Base-by-base conservation (phyloP, 2,329 filamentous ascomycete genomes). In the Aschersonia sp. region DNA sequence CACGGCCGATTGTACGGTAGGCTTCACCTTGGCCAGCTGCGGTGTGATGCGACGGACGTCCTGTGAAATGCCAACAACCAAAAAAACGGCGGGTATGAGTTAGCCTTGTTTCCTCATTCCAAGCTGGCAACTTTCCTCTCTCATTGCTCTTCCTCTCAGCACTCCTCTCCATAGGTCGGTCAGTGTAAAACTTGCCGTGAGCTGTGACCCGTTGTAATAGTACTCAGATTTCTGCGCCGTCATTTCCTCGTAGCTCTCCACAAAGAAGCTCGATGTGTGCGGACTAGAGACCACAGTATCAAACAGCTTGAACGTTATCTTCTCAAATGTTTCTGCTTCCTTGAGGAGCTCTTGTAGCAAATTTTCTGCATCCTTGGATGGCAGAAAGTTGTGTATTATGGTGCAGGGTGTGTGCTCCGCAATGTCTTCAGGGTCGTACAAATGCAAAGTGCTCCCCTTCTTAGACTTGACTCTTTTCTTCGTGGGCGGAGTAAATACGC, bases 341-440 rank as follows among this genome's bases (percentile, higher is more conserved):
- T 74, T 66, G 1, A 96, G 65, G 40, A 97, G 72, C 61, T 97
- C 89, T 32, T 65, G 62, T 1, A 97, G 70, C 9, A 98, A 71
- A 1, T 74, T 71, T 53, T 88, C 83, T 40, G 92, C 91, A 50
- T 85, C 73, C 2, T 81, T 70, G 0, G 72, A 31, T 0, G 87
- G 80, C 0, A 98, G 71, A 56, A 97, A 96, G 58, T 95, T 92
- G 64, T 94, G 89, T 48, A 96, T 80, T 54, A 97, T 85, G 9
- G 86, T 89, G 65, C 89, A 96, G 1, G 92, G 89, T 0, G 91
- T 95, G 59, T 94, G 77, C 30, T 77, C 73, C 45, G 86, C 84
- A 44, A 97, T 78, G 56, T 95, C 89, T 40, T 79, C 71, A 0
- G 89, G 85, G 42, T 85, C 80, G 63, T 85, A 97, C 0, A 97